A percentile compares a stretch with the other conserved stretches of the same genome.
These are phyloP conservation scores for Cercospora canescens DNA, from an alignment of 2,329 filamentous ascomycete genomes.

Conservation along the genomic window DNA sequence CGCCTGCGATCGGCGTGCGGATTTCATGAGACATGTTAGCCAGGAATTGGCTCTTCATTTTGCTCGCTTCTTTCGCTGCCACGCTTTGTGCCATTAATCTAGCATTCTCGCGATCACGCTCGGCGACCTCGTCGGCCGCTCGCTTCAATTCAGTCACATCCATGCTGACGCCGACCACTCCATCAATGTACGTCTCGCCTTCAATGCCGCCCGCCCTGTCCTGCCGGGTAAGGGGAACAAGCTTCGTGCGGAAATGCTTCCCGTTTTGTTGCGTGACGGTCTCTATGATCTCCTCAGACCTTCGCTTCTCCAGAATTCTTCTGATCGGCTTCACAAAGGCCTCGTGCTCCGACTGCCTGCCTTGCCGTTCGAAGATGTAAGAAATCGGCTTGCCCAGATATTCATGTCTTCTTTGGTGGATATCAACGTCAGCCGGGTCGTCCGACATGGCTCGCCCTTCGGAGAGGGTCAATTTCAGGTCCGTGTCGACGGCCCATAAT, in stretches of 20 bases:
- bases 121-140: constrained; percentile 62
- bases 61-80: constrained; percentile 76
- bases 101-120: constrained; percentile 65
- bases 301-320: constrained; percentile 62
- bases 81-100: constrained; percentile 72
- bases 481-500: constrained; percentile 69
- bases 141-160: constrained; percentile 73
- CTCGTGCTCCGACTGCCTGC: constrained; percentile 35
- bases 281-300: constrained; percentile 63
- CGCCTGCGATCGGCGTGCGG: constrained; percentile 68
- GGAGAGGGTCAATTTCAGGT: constrained; percentile 64
- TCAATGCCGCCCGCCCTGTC: constrained; percentile 54
- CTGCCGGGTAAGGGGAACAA: constrained; percentile 65
- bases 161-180: constrained; percentile 77
- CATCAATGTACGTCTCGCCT: constrained; percentile 59
- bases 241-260: constrained; percentile 70
- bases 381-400: constrained; percentile 63
- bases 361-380: constrained; percentile 55
- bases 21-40: constrained; percentile 58
- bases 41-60: constrained; percentile 77
- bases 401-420: constrained; percentile 7
- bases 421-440: constrained; percentile 8
- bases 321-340: constrained; percentile 60
- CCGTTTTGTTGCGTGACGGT: constrained; percentile 58
- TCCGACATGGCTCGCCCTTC: constrained; percentile 59